A percentile compares a stretch with the other conserved stretches of the same genome.
Evolutionary conservation across 2,329 filamentous ascomycete species (phyloP).

Genomic region (Exophiala sideris): DNA sequence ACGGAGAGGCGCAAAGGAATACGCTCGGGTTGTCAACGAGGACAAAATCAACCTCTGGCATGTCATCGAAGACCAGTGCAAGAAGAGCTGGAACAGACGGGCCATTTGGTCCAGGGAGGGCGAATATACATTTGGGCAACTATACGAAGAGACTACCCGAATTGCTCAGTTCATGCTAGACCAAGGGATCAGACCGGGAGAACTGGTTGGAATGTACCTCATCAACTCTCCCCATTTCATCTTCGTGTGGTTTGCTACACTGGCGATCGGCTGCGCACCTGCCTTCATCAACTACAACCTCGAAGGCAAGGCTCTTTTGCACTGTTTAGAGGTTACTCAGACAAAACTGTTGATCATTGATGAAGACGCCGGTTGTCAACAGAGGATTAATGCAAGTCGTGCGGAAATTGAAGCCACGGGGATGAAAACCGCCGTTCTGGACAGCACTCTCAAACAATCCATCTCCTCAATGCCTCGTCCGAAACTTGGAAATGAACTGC

Average conservation of each 20-base stretch:
- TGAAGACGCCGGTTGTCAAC: conserved; percentile 51
- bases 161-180: conserved; percentile 62
- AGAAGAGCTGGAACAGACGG: conserved; percentile 50
- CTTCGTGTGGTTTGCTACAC: conserved; percentile 62
- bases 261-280: conserved; percentile 64
- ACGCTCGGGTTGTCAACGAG: conserved; percentile 49
- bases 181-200: conserved; percentile 56
- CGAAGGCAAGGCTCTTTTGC: conserved; percentile 59
- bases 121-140: conserved; percentile 58
- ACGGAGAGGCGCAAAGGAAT: conserved; percentile 44
- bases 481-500: conserved; percentile 55
- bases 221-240: conserved; percentile 66
- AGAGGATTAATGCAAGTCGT: conserved; percentile 54
- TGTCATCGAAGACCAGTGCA: conserved; percentile 57
- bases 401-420: conserved; percentile 47
- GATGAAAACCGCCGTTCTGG: conserved; percentile 59
- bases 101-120: conserved; percentile 66
- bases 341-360: conserved; percentile 59
- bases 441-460: conserved; percentile 46
- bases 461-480: conserved; percentile 49
- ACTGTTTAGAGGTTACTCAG: conserved; percentile 60
- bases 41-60: conserved; percentile 63
- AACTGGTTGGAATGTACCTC: conserved; percentile 65
- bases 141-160: conserved; percentile 55
- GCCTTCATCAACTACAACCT: conserved; percentile 67